Evolutionary conservation across 805 yeast genomes (phyloP).

Genomic region (Priceomyces medius): DNA sequence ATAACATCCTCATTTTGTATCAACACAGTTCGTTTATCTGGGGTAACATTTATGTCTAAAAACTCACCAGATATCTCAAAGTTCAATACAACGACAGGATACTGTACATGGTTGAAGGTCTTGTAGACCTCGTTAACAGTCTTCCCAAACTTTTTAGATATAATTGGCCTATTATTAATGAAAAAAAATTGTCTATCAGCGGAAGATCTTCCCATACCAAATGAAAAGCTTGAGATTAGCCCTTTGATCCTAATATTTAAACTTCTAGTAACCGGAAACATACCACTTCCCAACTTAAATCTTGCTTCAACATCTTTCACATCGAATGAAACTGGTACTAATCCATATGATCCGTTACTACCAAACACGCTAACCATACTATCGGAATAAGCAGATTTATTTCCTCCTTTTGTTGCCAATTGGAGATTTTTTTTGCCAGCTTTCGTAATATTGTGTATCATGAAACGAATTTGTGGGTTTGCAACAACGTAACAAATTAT

Average conservation of each 20-base stretch:
- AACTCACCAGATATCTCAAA: constrained; percentile 49
- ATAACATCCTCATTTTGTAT: constrained; percentile 65
- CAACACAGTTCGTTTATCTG: constrained; percentile 78
- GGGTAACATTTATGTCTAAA: constrained; percentile 86
- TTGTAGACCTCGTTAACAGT: constrained; percentile 73
- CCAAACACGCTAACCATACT: constrained; percentile 74
- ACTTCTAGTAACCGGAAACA: constrained; percentile 9
- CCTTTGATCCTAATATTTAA: constrained; percentile 50
- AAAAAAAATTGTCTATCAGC: constrained; percentile 74
- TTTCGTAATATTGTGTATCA: constrained; percentile 51
- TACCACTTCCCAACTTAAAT: constrained; percentile 12
- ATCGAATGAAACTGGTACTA: constrained; percentile 48
- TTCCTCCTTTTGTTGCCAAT: constrained; percentile 60
- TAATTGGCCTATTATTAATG: constrained; percentile 76
- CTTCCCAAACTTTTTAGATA: constrained; percentile 52
- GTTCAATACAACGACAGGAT: constrained; percentile 68
- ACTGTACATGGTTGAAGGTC: constrained; percentile 67
- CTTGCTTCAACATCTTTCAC: constrained; percentile 31
- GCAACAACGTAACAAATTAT: constrained; percentile 71
- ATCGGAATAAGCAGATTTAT: constrained; percentile 32
- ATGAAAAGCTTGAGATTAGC: constrained; percentile 68
- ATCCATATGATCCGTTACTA: constrained; percentile 55
- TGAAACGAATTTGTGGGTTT: constrained; percentile 54
- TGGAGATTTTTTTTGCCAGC: constrained; percentile 48
- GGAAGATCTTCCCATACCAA: constrained; percentile 66